A percentile compares a stretch with the other conserved stretches of the same genome.
Evolutionary conservation across 441 rosid species (phyloP).

Genomic region (Gossypium schwendimanii): DNA sequence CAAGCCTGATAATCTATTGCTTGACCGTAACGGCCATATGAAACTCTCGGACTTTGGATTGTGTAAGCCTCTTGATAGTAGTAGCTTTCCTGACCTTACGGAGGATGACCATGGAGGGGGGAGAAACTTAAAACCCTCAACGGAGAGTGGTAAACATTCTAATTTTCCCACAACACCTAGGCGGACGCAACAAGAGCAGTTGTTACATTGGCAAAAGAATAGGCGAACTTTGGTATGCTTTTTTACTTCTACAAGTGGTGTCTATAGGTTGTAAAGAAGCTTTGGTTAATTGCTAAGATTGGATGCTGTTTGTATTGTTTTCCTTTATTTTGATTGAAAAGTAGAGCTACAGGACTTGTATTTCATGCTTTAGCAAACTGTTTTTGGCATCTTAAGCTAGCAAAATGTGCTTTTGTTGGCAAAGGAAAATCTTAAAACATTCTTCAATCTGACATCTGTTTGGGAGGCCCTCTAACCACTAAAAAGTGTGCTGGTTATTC

Average conservation of each 20-base stretch:
- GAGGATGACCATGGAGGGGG: conserved; percentile 35
- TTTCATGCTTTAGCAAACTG: background rate
- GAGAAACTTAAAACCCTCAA: conserved; percentile 32
- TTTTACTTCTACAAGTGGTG: background rate
- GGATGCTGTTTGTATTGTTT: conserved; percentile 7
- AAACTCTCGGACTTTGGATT: conserved; percentile 60
- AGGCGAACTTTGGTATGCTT: conserved; percentile 47
- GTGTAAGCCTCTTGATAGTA: conserved; percentile 51
- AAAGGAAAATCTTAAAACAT: background rate
- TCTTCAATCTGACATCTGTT: background rate
- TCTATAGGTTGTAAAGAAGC: conserved; percentile 12
- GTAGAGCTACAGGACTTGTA: background rate
- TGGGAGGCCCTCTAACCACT: background rate
- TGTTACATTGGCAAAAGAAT: conserved; percentile 56
- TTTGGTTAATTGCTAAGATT: conserved; percentile 9
- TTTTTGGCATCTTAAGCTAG: conserved; percentile 6
- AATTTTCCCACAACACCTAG: conserved; percentile 39
- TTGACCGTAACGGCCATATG: conserved; percentile 48
- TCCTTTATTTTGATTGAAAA: conserved; percentile 9
- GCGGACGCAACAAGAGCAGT: conserved; percentile 55
- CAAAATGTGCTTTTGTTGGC: background rate
- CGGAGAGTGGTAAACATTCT: conserved; percentile 34
- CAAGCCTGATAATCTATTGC: conserved; percentile 59
- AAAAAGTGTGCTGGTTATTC: background rate
- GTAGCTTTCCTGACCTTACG: conserved; percentile 39